phyloP scores from a whole-genome alignment of 805 yeast species.

The Saccharomyces paradoxus region DNA sequence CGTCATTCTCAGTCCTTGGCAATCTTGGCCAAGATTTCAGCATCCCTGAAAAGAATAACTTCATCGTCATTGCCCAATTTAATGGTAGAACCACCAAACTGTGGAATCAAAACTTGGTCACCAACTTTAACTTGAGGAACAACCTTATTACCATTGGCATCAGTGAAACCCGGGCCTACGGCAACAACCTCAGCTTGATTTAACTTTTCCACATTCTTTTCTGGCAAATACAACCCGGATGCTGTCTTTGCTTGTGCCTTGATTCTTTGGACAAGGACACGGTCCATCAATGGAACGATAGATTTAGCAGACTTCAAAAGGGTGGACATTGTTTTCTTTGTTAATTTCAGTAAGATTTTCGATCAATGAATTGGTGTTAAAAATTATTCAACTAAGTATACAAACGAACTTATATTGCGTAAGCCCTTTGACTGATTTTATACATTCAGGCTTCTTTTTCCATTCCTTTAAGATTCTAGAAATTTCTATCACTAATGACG shows the following conservation, averaged over 20 bases:
- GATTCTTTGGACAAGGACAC: conserved; percentile 90
- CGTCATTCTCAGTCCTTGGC: not conserved
- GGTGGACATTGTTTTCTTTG: conserved; percentile 36
- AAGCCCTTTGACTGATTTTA: not conserved
- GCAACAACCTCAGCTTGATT: conserved; percentile 89
- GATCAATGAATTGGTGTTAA: not conserved
- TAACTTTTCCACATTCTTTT: conserved; percentile 89
- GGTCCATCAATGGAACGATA: conserved; percentile 87
- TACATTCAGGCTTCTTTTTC: not conserved
- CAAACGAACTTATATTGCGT: not conserved
- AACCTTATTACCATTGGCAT: conserved; percentile 64
- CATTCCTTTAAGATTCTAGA: not conserved
- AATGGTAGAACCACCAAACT: conserved; percentile 85
- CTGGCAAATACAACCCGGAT: conserved; percentile 89
- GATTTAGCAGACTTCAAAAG: conserved; percentile 75
- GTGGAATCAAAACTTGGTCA: conserved; percentile 89
- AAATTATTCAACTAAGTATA: not conserved
- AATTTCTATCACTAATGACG: not conserved
- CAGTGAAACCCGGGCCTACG: conserved; percentile 87
- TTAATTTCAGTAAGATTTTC: not conserved
- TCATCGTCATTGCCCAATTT: conserved; percentile 77
- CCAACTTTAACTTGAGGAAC: conserved; percentile 77
- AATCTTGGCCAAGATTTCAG: conserved; percentile 91
- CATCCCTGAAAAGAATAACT: conserved; percentile 78
- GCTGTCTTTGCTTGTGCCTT: conserved; percentile 89